phyloP scores from a whole-genome alignment of 495 filamentous ascomycete genomes.

The Neurospora sublineolata region DNA sequence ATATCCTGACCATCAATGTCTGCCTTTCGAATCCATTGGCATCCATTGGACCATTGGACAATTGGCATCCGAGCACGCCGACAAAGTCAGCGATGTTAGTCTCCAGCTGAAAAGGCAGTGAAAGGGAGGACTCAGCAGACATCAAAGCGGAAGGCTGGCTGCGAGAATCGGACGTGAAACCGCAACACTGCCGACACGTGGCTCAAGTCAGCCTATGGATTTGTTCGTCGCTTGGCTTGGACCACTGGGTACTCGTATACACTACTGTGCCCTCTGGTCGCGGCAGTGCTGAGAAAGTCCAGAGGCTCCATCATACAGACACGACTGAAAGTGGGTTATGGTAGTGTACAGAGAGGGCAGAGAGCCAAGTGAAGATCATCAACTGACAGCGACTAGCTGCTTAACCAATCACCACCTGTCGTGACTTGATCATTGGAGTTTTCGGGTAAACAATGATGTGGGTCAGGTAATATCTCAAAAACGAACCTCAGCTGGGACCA shows the following conservation, averaged over 20 bases:
- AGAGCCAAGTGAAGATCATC: neutral
- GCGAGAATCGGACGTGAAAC: neutral
- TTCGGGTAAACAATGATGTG: neutral
- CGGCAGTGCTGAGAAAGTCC: neutral
- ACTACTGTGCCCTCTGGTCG: neutral
- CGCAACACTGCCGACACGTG: neutral
- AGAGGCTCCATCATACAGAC: neutral
- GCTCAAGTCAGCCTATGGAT: neutral
- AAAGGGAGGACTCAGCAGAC: neutral
- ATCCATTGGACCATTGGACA: neutral
- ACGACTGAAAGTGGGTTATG: neutral
- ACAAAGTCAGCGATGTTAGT: neutral
- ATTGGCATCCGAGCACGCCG: neutral
- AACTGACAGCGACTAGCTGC: neutral
- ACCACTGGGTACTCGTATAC: neutral
- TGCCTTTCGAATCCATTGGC: neutral
- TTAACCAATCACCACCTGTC: neutral
- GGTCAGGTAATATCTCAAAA: neutral
- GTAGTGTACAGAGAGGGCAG: neutral
- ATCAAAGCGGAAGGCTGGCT: neutral
- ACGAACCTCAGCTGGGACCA: neutral
- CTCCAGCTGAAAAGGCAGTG: neutral
- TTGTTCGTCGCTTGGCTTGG: neutral
- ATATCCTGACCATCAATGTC: neutral
- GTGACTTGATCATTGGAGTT: neutral